phyloP scores from a whole-genome alignment of 2,329 filamentous ascomycete species.

The Fusarium tricinctum region DNA sequence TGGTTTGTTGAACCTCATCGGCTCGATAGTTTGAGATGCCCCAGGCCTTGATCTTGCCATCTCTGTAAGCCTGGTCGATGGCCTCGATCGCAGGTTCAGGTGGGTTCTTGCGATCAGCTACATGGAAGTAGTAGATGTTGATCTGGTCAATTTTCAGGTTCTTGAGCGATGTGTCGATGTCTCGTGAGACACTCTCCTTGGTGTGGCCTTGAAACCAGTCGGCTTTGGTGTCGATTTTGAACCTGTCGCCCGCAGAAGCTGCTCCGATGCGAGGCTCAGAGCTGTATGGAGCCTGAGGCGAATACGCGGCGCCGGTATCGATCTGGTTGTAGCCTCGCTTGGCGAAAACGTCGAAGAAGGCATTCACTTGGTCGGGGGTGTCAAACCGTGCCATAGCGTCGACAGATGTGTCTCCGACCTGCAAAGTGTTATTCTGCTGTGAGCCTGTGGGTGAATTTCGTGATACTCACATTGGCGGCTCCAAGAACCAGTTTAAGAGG shows the following conservation, averaged over 20 bases:
- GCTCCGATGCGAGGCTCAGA: constrained; percentile 53
- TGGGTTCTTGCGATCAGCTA: constrained; percentile 57
- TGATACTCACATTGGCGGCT: constrained; percentile 23
- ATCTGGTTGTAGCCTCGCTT: constrained; percentile 49
- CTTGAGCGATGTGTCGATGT: constrained; percentile 53
- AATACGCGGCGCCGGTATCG: constrained; percentile 55
- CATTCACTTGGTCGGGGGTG: constrained; percentile 47
- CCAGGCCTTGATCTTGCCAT: constrained; percentile 61
- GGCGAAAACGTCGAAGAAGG: constrained; percentile 35
- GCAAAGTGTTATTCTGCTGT: not conserved
- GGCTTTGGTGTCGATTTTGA: constrained; percentile 57
- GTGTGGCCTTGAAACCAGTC: constrained; percentile 49
- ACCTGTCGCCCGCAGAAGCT: constrained; percentile 47
- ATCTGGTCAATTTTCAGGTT: constrained; percentile 46
- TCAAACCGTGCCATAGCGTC: constrained; percentile 48
- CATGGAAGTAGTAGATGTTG: constrained; percentile 42
- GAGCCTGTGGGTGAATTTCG: rapidly evolving
- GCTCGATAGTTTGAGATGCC: constrained; percentile 63
- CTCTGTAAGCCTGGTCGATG: constrained; percentile 57
- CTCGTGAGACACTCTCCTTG: constrained; percentile 47
- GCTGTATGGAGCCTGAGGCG: constrained; percentile 43
- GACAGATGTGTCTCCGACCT: constrained; percentile 45
- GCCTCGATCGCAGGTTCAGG: constrained; percentile 58
- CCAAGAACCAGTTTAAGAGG: constrained; percentile 41
- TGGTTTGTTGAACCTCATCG: constrained; percentile 59